Percentiles rank a stretch among this genome's conserved stretches.
phyloP scores from a whole-genome alignment of 1,284 basidiomycete genomes.

The Porodaedalea pini region DNA sequence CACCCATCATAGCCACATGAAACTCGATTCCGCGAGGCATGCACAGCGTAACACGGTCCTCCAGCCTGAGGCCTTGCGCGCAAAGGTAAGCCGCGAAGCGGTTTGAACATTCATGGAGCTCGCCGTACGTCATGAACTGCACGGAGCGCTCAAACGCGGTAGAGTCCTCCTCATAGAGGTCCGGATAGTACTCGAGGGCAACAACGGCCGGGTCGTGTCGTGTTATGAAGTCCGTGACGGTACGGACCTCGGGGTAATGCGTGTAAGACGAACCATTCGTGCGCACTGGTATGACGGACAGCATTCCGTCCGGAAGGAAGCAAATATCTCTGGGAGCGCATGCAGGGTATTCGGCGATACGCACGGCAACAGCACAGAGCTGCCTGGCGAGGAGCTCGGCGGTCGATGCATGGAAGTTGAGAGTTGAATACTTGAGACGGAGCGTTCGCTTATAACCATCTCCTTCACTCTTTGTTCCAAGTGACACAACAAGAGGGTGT shows the following conservation, averaged over 20 bases:
- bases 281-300: slow-evolving; percentile 35
- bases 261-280: slow-evolving; percentile 26
- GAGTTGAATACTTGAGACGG: slow-evolving; percentile 25
- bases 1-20: slow-evolving; percentile 43
- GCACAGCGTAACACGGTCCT: slow-evolving; percentile 48
- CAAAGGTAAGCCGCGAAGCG: slow-evolving; percentile 44
- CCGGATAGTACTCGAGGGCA: slow-evolving; percentile 41
- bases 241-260: slow-evolving; percentile 29
- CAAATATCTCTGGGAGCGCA: slow-evolving; percentile 21
- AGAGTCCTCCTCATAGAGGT: slow-evolving; percentile 30
- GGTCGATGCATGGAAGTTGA: slow-evolving; percentile 25
- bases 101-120: slow-evolving; percentile 39
- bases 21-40: slow-evolving; percentile 43
- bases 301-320: slow-evolving; percentile 30
- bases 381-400: slow-evolving; percentile 29
- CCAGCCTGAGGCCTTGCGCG: slow-evolving; percentile 35
- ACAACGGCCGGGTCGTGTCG: slow-evolving; percentile 32
- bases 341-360: slow-evolving; percentile 22
- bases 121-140: slow-evolving; percentile 36
- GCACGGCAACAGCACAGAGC: slow-evolving; percentile 24
- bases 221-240: slow-evolving; percentile 39
- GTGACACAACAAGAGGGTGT: slow-evolving; percentile 14
- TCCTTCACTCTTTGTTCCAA: neutral
- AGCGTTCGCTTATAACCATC: neutral
- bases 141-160: slow-evolving; percentile 23